These are phyloP conservation scores for Wickerhamiella shivajii DNA, from an alignment of 805 yeast species.

Conservation along the genomic window DNA sequence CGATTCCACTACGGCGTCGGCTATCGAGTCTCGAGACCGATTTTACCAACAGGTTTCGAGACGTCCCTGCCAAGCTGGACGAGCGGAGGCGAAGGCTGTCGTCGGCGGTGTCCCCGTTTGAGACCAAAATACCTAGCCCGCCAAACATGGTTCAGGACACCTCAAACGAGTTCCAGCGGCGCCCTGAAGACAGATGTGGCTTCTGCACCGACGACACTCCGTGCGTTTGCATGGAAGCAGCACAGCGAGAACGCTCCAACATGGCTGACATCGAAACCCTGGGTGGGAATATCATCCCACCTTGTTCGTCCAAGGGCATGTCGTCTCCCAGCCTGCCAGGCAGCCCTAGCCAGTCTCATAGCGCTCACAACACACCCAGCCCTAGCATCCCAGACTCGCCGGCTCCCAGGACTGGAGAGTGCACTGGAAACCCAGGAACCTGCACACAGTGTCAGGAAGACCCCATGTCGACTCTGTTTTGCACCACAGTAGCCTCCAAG, in stretches of 20 bases:
- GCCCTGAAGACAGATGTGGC: slow-evolving; percentile 57
- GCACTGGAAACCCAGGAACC: slow-evolving; percentile 82
- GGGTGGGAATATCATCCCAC: slow-evolving; percentile 17
- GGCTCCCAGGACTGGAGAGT: slow-evolving; percentile 19
- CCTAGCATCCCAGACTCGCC: slow-evolving; percentile 2
- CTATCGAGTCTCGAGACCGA: slow-evolving; percentile 16
- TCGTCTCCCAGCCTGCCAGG: slow-evolving; percentile 8
- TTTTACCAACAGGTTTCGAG: slow-evolving; percentile 15
- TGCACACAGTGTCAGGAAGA: slow-evolving; percentile 72
- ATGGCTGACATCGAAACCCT: slow-evolving; percentile 18
- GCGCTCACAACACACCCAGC: slow-evolving; percentile 54
- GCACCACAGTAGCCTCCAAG: slow-evolving; percentile 62
- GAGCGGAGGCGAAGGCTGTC: slow-evolving; percentile 35
- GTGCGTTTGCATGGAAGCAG: slow-evolving; percentile 78
- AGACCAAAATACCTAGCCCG: too few species aligned
- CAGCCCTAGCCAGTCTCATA: slow-evolving; percentile 21
- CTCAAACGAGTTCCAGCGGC: slow-evolving; percentile 12
- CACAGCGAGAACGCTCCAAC: slow-evolving; percentile 28
- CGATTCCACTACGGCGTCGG: slow-evolving; percentile 18
- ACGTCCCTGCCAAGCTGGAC: slow-evolving; percentile 3
- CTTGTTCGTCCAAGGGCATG: slow-evolving; percentile 5
- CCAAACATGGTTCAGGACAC: slow-evolving; percentile 21
- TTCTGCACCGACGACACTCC: slow-evolving; percentile 87
- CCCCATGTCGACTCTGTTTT: slow-evolving; percentile 78
- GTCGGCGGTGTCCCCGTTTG: slow-evolving; percentile 32